Evolutionary conservation across 768 basidiomycete species (phyloP), one percentile per base, ranked within the genome.

Genomic region (Naganishia vishniacii): DNA sequence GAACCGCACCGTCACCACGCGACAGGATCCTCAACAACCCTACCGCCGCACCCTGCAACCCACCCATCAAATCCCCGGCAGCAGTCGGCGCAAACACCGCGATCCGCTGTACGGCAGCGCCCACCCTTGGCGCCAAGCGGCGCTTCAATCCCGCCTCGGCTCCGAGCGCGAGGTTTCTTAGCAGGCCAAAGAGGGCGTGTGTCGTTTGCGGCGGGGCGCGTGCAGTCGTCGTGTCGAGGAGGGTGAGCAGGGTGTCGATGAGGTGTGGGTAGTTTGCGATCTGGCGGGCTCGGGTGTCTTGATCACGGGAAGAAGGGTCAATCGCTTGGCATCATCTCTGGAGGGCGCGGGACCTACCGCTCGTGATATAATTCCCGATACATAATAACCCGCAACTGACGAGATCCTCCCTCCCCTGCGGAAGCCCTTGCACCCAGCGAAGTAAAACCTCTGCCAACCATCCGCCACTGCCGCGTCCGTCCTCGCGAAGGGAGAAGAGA

Each of bases 11-110:
- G 37, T 56, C 15, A 23, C 25, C 25, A 7, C 53, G n/a, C 6
- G 20, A 56, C 34, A 56, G 26, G 3, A 56, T 32, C 23, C 53
- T 20, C 37, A 56, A 15, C 23, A 56, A n/a, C 16, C 32, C 53
- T 13, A 56, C n/a, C 53, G 53, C 53, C 5, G 34, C 53, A 18
- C 34, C 53, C 37, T 56, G 53, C 6, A 56, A n/a, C 15, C 53
- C 40, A 2, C 34, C 53, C 34, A 56, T 1, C 4, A 56, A 16
- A 56, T 56, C 53, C 7, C 2, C 1, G 23, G 18, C 34, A 3
- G 32, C 7, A 12, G 2, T n/a, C n/a, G n/a, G n/a, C n/a, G n/a
- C 4, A 26, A 56, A 40, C n/a, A 56, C 53, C 8, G 20, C 8
- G 6, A 56, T 41, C 37, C 53, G 28, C 6, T 5, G 18, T n/a